Evolutionary conservation across 2,329 filamentous ascomycete species (phyloP).

Genomic region (Fusarium denticulatum): DNA sequence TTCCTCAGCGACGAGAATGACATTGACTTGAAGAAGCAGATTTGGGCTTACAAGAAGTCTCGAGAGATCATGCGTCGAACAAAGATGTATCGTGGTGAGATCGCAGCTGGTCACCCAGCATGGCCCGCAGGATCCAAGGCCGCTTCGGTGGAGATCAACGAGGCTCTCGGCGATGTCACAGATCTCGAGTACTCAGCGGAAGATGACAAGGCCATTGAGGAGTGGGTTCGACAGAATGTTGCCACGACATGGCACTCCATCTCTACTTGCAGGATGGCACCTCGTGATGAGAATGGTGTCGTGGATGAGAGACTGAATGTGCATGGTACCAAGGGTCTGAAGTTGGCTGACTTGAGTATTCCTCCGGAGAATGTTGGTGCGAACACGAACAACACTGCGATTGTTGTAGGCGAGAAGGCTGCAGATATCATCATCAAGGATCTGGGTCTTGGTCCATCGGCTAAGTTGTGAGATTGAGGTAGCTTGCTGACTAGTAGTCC

Average conservation of each 20-base stretch:
- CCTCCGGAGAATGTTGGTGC: constrained; percentile 53
- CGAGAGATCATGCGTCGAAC: constrained; percentile 70
- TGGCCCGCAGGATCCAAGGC: constrained; percentile 56
- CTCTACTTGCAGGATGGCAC: constrained; percentile 58
- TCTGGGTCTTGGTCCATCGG: constrained; percentile 33
- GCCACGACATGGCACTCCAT: constrained; percentile 58
- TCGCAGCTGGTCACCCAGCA: constrained; percentile 54
- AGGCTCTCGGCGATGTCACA: constrained; percentile 43
- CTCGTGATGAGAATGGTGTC: constrained; percentile 53
- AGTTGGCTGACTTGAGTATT: constrained; percentile 54
- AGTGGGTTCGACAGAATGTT: constrained; percentile 54
- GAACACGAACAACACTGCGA: constrained; percentile 61
- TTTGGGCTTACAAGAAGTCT: constrained; percentile 74
- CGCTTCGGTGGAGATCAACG: constrained; percentile 57
- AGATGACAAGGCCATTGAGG: constrained; percentile 60
- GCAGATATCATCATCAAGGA: constrained; percentile 54
- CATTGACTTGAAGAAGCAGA: constrained; percentile 68
- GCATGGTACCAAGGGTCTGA: constrained; percentile 54
- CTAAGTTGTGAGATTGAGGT: neutral
- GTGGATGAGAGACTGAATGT: constrained; percentile 51
- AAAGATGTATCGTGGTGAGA: constrained; percentile 61
- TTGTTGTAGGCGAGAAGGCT: constrained; percentile 60
- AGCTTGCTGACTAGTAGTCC: too few species aligned
- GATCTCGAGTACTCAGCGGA: constrained; percentile 60
- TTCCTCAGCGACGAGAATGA: constrained; percentile 66